These are phyloP conservation scores for Hymenoscyphus repandus DNA, from an alignment of 2,329 filamentous ascomycete genomes.

Conservation along the genomic window DNA sequence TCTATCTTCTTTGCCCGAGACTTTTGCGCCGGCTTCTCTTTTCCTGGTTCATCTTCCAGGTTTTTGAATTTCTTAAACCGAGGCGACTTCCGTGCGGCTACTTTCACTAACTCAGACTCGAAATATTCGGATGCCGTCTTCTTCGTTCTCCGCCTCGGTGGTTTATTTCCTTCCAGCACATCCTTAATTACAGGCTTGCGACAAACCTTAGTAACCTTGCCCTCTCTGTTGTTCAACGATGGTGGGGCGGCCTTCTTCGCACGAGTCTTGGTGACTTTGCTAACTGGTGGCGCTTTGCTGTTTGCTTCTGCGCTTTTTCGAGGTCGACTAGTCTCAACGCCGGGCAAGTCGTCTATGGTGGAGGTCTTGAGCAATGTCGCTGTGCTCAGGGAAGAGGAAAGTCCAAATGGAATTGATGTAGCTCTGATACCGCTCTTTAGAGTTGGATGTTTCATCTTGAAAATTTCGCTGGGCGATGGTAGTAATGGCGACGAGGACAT, in stretches of 20 bases:
- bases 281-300: background rate
- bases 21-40: constrained; percentile 22
- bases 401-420: constrained; percentile 33
- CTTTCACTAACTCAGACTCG: constrained; percentile 7
- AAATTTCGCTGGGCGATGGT: constrained; percentile 46
- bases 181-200: constrained; percentile 15
- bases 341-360: constrained; percentile 2
- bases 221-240: background rate
- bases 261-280: constrained; percentile 8
- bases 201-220: constrained; percentile 23
- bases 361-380: constrained; percentile 25
- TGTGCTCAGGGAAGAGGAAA: constrained; percentile 39
- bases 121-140: constrained; percentile 13
- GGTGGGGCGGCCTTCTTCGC: constrained; percentile 5
- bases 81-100: constrained; percentile 9
- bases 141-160: constrained; percentile 20
- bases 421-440: constrained; percentile 36
- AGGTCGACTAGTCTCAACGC: constrained; percentile 2
- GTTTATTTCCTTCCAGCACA: constrained; percentile 19
- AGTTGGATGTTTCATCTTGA: constrained; percentile 33
- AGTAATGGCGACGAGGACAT: constrained; percentile 36
- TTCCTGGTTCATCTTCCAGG: constrained; percentile 1
- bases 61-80: constrained; percentile 14
- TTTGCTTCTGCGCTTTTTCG: background rate
- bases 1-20: constrained; percentile 26